phyloP scores from a whole-genome alignment of 331 rosid species.

The Phaseolus coccineus region DNA sequence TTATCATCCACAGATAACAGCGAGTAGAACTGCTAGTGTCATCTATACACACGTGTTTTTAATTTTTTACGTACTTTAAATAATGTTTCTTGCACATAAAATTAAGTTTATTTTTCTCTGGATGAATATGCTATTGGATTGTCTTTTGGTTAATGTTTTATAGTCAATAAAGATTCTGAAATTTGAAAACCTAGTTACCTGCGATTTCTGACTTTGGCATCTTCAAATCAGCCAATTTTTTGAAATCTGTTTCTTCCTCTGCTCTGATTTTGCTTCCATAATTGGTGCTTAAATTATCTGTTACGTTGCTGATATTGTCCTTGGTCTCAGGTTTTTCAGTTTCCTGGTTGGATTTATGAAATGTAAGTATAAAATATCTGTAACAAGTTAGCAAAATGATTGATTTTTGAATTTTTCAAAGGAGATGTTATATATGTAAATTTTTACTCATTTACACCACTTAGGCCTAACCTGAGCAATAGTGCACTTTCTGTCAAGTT shows the following conservation, averaged over 20 bases:
- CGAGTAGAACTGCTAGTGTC: no score
- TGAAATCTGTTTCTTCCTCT: background rate
- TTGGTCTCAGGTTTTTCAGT: slow-evolving; percentile 17
- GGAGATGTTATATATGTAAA: no score
- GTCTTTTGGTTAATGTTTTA: background rate
- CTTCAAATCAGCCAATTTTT: background rate
- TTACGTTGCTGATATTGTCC: background rate
- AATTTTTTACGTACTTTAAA: no score
- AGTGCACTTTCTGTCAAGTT: background rate
- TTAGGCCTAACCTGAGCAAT: slow-evolving; percentile 12
- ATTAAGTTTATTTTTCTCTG: background rate
- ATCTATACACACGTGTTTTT: no score
- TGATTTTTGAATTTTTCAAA: no score
- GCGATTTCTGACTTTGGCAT: background rate
- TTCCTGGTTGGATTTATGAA: slow-evolving; percentile 44
- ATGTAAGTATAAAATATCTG: slow-evolving; percentile 3
- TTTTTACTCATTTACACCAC: no score
- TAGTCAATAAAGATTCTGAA: background rate
- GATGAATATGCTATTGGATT: background rate
- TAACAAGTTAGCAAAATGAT: no score
- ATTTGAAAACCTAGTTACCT: slow-evolving; percentile 26
- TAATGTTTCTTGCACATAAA: no score
- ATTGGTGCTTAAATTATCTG: background rate
- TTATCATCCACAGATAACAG: no score
- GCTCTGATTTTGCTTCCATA: background rate